These are phyloP conservation scores for Dipteronia sinensis DNA, from an alignment of 345 rosid genomes.

Conservation along the genomic window DNA sequence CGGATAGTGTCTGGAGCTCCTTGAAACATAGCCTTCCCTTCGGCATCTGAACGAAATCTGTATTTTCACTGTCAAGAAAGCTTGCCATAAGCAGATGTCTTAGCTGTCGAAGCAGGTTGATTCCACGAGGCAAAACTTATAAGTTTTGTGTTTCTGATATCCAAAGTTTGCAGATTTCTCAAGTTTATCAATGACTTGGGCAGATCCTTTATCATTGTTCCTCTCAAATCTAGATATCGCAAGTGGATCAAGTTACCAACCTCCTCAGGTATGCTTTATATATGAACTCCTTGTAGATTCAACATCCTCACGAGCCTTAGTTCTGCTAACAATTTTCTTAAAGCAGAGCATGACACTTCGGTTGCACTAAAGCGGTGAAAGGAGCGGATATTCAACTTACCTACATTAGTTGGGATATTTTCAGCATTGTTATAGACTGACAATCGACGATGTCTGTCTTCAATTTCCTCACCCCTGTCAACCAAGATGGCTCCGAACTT, in stretches of 20 bases:
- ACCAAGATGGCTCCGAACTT: background rate
- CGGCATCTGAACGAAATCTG: background rate
- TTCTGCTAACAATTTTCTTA: background rate
- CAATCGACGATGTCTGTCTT: background rate
- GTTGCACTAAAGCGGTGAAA: background rate
- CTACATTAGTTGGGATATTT: background rate
- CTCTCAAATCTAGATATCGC: conserved; percentile 6
- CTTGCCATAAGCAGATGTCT: conserved; percentile 1
- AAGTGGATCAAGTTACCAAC: background rate
- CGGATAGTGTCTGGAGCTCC: background rate
- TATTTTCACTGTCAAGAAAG: background rate
- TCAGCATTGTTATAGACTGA: background rate
- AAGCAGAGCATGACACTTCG: background rate
- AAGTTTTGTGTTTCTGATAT: background rate
- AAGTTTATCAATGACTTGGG: background rate
- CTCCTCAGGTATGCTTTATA: conserved; percentile 1
- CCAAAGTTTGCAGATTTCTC: conserved; percentile 7
- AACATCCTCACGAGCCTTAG: background rate
- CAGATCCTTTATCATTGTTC: background rate
- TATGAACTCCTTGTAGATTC: background rate
- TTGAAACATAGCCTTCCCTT: background rate
- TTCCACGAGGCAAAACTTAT: background rate
- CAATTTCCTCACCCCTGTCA: background rate
- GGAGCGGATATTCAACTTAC: background rate
- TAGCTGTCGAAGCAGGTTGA: conserved; percentile 5